Conservation (phyloP, 2,329 filamentous ascomycete genomes). For the Cordyceps cateniannulata region DNA sequence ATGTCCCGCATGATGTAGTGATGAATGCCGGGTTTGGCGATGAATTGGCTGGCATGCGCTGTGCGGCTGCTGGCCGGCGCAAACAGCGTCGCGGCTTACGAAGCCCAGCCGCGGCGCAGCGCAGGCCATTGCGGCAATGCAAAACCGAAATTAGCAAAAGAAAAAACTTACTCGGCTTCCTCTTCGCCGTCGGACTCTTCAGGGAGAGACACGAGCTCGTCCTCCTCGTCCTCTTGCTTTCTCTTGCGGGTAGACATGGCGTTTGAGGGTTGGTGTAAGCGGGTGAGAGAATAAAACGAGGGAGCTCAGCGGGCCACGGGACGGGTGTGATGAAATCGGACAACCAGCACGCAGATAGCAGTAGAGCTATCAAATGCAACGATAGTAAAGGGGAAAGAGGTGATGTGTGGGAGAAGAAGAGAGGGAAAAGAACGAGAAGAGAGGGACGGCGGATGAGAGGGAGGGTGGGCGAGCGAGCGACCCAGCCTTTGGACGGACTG, state of each 20-base stretch:
- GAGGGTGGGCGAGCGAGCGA: constrained; percentile 18
- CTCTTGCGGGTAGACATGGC: constrained; percentile 46
- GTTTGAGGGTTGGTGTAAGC: background rate
- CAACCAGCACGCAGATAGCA: background rate
- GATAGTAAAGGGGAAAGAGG: background rate
- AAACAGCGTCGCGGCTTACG: background rate
- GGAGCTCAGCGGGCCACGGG: background rate
- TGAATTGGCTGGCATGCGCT: background rate
- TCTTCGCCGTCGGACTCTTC: constrained; percentile 45
- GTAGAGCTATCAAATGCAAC: background rate
- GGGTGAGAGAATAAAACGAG: constrained; percentile 7
- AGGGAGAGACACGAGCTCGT: constrained; percentile 49
- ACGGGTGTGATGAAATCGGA: background rate
- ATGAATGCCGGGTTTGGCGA: background rate
- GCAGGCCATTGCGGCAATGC: constrained; percentile 4
- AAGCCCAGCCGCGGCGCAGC: background rate
- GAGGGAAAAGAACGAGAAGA: constrained; percentile 13
- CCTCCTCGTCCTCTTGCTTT: constrained; percentile 44
- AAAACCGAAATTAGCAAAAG: background rate
- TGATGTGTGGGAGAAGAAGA: constrained; percentile 9
- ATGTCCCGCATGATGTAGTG: background rate
- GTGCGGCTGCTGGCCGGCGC: background rate
- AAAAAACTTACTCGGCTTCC: constrained; percentile 45
- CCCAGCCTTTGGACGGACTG: background rate
- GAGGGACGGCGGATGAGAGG: constrained; percentile 19